Evolutionary conservation across 139 green algal species (phyloP).

Genomic region (Chlorella sp.): DNA sequence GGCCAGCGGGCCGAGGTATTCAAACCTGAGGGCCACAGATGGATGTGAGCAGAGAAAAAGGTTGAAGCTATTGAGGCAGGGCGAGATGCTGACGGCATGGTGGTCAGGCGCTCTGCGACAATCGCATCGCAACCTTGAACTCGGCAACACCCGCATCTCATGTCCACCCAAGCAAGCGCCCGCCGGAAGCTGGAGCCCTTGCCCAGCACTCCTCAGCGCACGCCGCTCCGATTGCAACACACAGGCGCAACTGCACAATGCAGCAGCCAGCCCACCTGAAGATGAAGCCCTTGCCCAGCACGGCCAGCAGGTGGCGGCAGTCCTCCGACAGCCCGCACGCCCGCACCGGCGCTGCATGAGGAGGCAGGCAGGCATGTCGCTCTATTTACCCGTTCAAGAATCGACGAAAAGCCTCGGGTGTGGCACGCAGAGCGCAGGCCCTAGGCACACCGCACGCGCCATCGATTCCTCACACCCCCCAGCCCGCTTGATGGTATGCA

Average conservation of each 20-base stretch:
- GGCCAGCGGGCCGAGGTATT: slow-evolving; percentile 6
- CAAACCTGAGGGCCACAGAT: neutral
- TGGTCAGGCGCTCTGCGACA: too few species aligned
- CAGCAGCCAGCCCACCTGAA: slow-evolving; percentile 47
- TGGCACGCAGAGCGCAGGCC: too few species aligned
- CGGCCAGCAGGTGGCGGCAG: slow-evolving; percentile 66
- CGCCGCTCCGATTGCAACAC: too few species aligned
- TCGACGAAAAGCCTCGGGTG: too few species aligned
- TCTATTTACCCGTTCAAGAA: too few species aligned
- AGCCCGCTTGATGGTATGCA: too few species aligned
- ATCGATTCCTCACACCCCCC: too few species aligned
- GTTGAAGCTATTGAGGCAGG: neutral
- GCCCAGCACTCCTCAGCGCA: neutral
- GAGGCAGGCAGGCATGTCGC: neutral
- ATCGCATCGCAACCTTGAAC: too few species aligned
- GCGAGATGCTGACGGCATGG: too few species aligned
- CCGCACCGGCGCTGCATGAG: slow-evolving; percentile 46
- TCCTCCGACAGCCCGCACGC: slow-evolving; percentile 60
- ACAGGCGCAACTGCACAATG: too few species aligned
- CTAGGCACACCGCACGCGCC: too few species aligned
- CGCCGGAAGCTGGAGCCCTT: neutral
- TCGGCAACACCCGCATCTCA: neutral
- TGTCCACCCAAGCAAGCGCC: neutral
- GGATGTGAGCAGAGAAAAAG: too few species aligned
- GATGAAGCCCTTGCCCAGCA: slow-evolving; percentile 69